Evolutionary conservation across 257 asterid genomes (phyloP).

Genomic region (Plantago major): DNA sequence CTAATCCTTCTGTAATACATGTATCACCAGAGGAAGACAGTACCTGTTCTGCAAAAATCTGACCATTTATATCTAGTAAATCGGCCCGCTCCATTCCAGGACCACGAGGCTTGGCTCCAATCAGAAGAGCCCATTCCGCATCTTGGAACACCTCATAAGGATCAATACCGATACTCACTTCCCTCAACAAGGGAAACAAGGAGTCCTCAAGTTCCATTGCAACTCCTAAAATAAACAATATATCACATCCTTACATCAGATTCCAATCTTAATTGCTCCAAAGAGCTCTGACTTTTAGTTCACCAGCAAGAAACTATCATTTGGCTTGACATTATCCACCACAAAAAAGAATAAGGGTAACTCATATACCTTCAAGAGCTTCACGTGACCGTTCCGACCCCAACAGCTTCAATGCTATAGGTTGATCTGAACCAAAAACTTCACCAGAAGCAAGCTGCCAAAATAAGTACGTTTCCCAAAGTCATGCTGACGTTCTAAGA

Average conservation of each 20-base stretch:
- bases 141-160: conserved; percentile 93
- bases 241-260: too few relatives aligned
- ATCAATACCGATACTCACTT: conserved; percentile 88
- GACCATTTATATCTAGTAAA: conserved; percentile 87
- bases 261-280: too few relatives aligned
- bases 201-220: conserved; percentile 99
- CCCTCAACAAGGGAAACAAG: conserved; percentile 83
- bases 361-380: conserved; percentile 87
- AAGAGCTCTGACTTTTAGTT: too few relatives aligned
- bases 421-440: conserved; percentile 91
- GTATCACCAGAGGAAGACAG: not conserved
- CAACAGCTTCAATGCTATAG: conserved; percentile 72
- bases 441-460: conserved; percentile 82
- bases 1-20: too few relatives aligned
- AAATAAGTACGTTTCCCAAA: not conserved
- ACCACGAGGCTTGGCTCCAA: conserved; percentile 99
- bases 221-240: conserved; percentile 51
- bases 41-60: conserved; percentile 88
- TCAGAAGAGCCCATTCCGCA: conserved; percentile 96
- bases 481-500: not conserved
- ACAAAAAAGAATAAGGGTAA: not conserved
- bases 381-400: conserved; percentile 87
- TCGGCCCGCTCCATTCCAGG: conserved; percentile 96
- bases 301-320: too few relatives aligned
- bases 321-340: not conserved